Evolutionary conservation across 306 rosid genomes (phyloP).

Genomic region (Gastrolobium bilobum): DNA sequence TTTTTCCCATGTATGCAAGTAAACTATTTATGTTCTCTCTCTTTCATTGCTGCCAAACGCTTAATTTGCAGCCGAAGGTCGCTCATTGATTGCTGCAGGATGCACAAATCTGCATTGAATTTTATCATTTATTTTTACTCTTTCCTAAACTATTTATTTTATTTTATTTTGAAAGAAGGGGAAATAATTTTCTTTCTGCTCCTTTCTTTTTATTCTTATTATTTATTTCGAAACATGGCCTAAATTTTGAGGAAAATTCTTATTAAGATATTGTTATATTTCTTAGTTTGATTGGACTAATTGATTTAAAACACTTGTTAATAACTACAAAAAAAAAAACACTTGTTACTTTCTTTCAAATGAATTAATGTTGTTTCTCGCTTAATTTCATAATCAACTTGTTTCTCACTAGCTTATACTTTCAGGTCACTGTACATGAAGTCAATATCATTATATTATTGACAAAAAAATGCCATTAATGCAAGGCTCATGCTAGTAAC

Average conservation of each 20-base stretch:
- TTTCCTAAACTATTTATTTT: background rate
- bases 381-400: conserved; percentile 38
- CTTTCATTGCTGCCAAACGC: conserved; percentile 3
- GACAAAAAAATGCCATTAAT: background rate
- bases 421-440: conserved; percentile 1
- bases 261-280: background rate
- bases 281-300: conserved; percentile 17
- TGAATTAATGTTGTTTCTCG: conserved; percentile 23
- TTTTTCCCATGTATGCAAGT: conserved; percentile 2
- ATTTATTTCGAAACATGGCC: background rate
- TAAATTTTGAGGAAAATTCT: background rate
- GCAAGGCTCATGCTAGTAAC: background rate
- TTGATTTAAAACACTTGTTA: conserved; percentile 12
- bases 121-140: background rate
- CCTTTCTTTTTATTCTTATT: background rate
- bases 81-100: background rate
- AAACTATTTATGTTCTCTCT: background rate
- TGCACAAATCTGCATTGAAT: background rate
- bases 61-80: background rate
- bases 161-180: background rate
- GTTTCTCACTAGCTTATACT: conserved; percentile 30
- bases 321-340: too few relatives aligned
- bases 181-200: background rate
- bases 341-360: conserved; percentile 38
- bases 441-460: conserved; percentile 25